A percentile compares a stretch with the other conserved stretches of the same genome.
Conservation (phyloP, 768 basidiomycete genomes). For the Rhizopogon vulgaris region DNA sequence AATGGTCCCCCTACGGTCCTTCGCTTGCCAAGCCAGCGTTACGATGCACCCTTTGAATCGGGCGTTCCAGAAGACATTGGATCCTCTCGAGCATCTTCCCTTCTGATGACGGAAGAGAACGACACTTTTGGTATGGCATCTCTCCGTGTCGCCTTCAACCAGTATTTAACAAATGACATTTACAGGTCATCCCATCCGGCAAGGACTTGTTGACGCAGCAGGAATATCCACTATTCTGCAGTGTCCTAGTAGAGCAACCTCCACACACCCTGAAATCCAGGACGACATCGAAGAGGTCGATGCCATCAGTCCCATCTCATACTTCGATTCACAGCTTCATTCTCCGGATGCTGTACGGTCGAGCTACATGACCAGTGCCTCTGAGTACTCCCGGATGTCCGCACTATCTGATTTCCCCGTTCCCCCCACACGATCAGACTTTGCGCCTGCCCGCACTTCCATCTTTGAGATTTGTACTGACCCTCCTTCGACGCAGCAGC, state of each 20-base stretch:
- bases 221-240: slow-evolving; percentile 10
- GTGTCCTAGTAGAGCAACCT: slow-evolving; percentile 6
- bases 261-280: slow-evolving; percentile 19
- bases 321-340: slow-evolving; percentile 13
- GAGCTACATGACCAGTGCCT: slow-evolving; percentile 58
- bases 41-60: not conserved
- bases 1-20: slow-evolving; percentile 3
- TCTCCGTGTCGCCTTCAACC: not conserved
- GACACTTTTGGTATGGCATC: slow-evolving; percentile 24
- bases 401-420: slow-evolving; percentile 66
- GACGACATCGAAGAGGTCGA: slow-evolving; percentile 6
- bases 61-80: slow-evolving; percentile 20
- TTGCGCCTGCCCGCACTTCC: slow-evolving; percentile 29
- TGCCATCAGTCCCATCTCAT: slow-evolving; percentile 11
- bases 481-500: not conserved
- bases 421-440: slow-evolving; percentile 38
- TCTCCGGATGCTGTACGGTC: slow-evolving; percentile 33
- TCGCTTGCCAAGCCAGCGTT: slow-evolving; percentile 7
- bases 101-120: slow-evolving; percentile 16
- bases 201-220: slow-evolving; percentile 10
- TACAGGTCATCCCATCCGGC: slow-evolving; percentile 20
- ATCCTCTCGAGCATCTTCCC: slow-evolving; percentile 19
- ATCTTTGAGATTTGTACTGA: slow-evolving; percentile 42
- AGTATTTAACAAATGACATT: not conserved
- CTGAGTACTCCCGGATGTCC: slow-evolving; percentile 58